Conservation (phyloP, 371 early-diverging fungal genomes). For the Mortierella sp. region DNA sequence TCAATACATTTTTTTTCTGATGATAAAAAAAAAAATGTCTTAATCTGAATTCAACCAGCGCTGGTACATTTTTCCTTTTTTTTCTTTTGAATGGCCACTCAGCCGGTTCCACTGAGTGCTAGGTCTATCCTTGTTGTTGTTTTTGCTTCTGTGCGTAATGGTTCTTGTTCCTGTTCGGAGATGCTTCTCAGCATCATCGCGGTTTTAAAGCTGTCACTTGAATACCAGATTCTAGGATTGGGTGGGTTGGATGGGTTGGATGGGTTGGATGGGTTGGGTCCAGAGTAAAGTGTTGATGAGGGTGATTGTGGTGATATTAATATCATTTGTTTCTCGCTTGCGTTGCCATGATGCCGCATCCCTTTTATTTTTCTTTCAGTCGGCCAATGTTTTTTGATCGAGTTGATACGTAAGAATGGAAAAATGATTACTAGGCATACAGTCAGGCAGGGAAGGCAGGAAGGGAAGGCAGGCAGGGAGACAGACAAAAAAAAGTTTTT, state of each 20-base stretch:
- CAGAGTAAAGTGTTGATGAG: too few species aligned
- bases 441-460: not conserved
- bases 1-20: not conserved
- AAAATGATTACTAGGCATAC: too few species aligned
- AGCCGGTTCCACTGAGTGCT: not conserved
- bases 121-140: not conserved
- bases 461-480: not conserved
- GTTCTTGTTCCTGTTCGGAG: conserved; percentile 15
- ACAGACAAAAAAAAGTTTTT: conserved; percentile 22
- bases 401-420: too few species aligned
- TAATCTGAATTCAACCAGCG: conserved; percentile 19
- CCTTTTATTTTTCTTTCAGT: not conserved
- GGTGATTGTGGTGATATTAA: too few species aligned
- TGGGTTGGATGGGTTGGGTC: too few species aligned
- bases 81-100: not conserved
- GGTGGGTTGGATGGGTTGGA: too few species aligned
- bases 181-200: not conserved
- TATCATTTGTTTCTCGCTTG: not conserved
- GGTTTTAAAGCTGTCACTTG: too few species aligned
- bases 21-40: conserved; percentile 11
- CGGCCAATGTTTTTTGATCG: too few species aligned
- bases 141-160: not conserved
- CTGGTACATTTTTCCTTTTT: not conserved
- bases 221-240: too few species aligned
- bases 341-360: not conserved